These are phyloP conservation scores for Theobroma grandiflorum DNA, from an alignment of 441 rosid species.

Conservation along the genomic window DNA sequence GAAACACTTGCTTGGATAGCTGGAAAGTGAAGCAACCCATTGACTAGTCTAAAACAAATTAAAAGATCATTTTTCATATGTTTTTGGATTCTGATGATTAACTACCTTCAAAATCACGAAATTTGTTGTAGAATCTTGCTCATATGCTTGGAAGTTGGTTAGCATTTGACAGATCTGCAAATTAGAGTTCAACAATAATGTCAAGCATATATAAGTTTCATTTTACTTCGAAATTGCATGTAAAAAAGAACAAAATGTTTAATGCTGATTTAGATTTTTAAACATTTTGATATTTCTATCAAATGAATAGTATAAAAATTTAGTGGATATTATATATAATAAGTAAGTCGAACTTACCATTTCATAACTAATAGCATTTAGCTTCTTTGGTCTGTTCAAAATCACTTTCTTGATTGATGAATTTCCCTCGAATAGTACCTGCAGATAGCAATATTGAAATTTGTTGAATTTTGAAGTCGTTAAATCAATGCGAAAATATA, in stretches of 20 bases:
- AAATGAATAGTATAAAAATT: background rate
- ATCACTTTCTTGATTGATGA: background rate
- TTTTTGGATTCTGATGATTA: background rate
- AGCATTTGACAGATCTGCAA: constrained; percentile 3
- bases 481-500: too few species aligned
- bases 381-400: background rate
- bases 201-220: too few species aligned
- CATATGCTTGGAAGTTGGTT: background rate
- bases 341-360: background rate
- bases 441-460: background rate
- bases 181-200: background rate
- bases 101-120: constrained; percentile 1
- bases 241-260: background rate
- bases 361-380: background rate
- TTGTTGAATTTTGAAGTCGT: background rate
- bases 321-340: background rate
- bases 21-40: background rate
- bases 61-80: background rate
- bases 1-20: background rate
- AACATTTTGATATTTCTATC: background rate
- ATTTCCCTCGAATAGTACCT: background rate
- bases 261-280: background rate
- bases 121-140: background rate
- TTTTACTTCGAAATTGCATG: too few species aligned
- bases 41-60: too few species aligned